Base-by-base conservation (phyloP, 116 monocot species). In the Phalaenopsis hybrid region DNA sequence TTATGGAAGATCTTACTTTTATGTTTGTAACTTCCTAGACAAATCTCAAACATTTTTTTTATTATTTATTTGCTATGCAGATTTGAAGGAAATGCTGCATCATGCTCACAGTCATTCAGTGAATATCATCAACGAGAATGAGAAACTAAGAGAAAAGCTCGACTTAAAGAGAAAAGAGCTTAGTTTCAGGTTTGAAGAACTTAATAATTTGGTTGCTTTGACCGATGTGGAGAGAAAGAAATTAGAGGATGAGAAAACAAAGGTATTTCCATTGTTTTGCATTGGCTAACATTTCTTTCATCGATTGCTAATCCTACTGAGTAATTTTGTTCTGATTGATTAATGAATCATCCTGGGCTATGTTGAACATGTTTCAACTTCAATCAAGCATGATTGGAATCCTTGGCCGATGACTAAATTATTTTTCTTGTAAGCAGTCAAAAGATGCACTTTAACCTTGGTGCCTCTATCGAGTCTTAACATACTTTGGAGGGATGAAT, bases 161-260 rank as follows among this genome's bases (percentile, higher is more conserved):
- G 58, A 55, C 4, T 57, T 45, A 20, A 81, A 85, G 57, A 43
- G 73, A 59, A 70, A 57, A 21, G 81, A 74, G 44, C 78, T 85
- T 5, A 78, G 79, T 4, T 12, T 45, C 10, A 78, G 81, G 58
- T 25, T 12, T 20, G 74, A 31, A 74, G 78, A 81, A 78, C 81
- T 81, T 8, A 59, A 79, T 57, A 81, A 74, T 17, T 21, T 81
- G 74, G 85, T 55, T 46, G 81, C 48, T 70, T 74, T 78, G 59
- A 85, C 57, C 46, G 85, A 85, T 18, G n/a, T 31, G 4, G 85
- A 85, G 72, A 85, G 70, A 74, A 85, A 58, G 72, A 85, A 78
- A 44, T 72, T 85, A 43, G 85, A 78, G 20, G 79, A 33, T 44
- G 85, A 85, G 69, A 85, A 67, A 51, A 41, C 43, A 81, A 81